Evolutionary conservation across 257 asterid species (phyloP).

Genomic region (Penstemon eatonii): DNA sequence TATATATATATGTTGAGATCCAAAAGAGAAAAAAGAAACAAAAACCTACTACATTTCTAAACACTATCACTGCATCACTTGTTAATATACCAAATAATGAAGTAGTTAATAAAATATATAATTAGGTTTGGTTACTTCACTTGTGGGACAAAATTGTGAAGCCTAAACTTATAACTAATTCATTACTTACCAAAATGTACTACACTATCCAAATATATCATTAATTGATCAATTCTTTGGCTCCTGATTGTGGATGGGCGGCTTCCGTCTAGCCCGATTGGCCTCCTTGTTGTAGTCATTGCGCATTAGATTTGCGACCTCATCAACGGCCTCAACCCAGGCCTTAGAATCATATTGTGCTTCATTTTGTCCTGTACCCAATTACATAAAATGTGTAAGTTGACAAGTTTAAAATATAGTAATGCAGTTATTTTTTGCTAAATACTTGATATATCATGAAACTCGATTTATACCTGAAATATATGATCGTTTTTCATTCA

Average conservation of each 20-base stretch:
- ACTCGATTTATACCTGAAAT: constrained; percentile 33
- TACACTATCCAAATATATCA: not conserved
- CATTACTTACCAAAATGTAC: not conserved
- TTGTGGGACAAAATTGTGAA: constrained; percentile 60
- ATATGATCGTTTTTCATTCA: constrained; percentile 23
- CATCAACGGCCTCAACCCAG: constrained; percentile 45
- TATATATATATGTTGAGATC: not conserved
- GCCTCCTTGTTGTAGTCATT: constrained; percentile 41
- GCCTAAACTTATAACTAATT: constrained; percentile 35
- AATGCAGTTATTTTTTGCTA: too few relatives aligned
- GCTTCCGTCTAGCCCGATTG: constrained; percentile 41
- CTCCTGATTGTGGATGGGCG: constrained; percentile 70
- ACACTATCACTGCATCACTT: constrained; percentile 14
- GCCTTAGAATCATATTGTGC: constrained; percentile 28
- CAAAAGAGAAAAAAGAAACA: constrained; percentile 16
- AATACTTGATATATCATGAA: too few relatives aligned
- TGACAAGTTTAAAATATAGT: not conserved
- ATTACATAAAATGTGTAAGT: not conserved
- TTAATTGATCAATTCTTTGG: constrained; percentile 37
- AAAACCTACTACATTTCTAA: constrained; percentile 24
- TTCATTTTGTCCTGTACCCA: constrained; percentile 3
- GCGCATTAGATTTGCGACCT: constrained; percentile 46
- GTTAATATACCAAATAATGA: constrained; percentile 9
- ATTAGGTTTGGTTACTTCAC: constrained; percentile 36
- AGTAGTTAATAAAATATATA: constrained; percentile 18